These are phyloP conservation scores for Dendrobium nobile DNA, from an alignment of 106 monocot genomes.

Conservation along the genomic window DNA sequence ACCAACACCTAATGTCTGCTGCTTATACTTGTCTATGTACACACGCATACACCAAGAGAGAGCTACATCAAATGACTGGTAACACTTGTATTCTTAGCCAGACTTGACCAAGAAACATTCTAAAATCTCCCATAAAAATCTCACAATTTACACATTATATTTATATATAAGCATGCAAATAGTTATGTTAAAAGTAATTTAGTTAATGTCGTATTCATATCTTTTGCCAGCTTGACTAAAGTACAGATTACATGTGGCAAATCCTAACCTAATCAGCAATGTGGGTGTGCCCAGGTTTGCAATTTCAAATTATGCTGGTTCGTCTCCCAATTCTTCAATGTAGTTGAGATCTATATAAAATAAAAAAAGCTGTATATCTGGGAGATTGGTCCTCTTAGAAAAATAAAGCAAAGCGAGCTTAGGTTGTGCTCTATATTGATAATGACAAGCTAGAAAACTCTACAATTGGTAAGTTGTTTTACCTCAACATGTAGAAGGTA, in stretches of 20 bases:
- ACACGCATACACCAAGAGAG: neutral
- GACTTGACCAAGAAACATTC: neutral
- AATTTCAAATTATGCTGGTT: neutral
- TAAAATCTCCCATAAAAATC: neutral
- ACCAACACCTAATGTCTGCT: no score
- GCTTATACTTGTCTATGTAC: no score
- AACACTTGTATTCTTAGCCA: neutral
- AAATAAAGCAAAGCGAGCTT: no score
- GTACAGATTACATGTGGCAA: neutral
- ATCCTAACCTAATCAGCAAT: neutral
- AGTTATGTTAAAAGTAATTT: neutral
- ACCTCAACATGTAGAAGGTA: conserved; percentile 90
- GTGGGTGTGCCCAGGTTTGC: neutral
- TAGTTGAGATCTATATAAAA: neutral
- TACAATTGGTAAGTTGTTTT: neutral
- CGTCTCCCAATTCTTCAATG: neutral
- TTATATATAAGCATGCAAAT: neutral
- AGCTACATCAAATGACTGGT: neutral
- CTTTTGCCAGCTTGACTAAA: neutral
- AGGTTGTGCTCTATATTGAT: neutral
- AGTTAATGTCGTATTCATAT: neutral
- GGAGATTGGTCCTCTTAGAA: neutral
- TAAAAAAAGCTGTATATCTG: neutral
- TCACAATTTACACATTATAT: neutral
- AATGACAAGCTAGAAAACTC: neutral